phyloP scores from a whole-genome alignment of 805 yeast species.

The Yamadazyma laniorum region DNA sequence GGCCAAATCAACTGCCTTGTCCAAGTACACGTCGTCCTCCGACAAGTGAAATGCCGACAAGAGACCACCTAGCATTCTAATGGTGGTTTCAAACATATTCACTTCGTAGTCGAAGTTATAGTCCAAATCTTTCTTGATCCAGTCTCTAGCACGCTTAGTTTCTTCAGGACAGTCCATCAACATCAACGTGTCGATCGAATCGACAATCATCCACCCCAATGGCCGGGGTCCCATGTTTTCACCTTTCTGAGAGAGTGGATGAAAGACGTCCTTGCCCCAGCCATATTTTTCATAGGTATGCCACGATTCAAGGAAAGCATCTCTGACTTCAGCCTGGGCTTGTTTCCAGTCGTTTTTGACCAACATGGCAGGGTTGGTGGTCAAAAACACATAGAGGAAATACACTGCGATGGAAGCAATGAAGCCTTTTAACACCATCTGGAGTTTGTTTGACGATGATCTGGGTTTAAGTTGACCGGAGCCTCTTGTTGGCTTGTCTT shows the following conservation, averaged over 20 bases:
- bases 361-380: constrained; percentile 8
- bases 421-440: constrained; percentile 45
- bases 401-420: constrained; percentile 42
- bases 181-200: constrained; percentile 77
- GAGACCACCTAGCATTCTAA: constrained; percentile 91
- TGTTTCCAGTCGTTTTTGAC: constrained; percentile 38
- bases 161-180: constrained; percentile 71
- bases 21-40: constrained; percentile 65
- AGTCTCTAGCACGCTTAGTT: constrained; percentile 58
- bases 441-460: constrained; percentile 15
- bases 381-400: constrained; percentile 27
- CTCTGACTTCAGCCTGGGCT: constrained; percentile 56
- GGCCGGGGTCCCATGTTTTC: constrained; percentile 79
- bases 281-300: constrained; percentile 68
- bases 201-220: constrained; percentile 91
- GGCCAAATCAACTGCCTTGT: constrained; percentile 79
- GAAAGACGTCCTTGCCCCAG: constrained; percentile 81
- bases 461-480: constrained; percentile 3
- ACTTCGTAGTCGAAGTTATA: constrained; percentile 74
- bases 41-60: constrained; percentile 76
- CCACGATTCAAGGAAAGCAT: constrained; percentile 78
- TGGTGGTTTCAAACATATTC: constrained; percentile 90
- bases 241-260: constrained; percentile 62
- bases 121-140: constrained; percentile 70
- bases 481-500: constrained; percentile 28